Percentiles rank a stretch among this genome's conserved stretches.
phyloP scores from a whole-genome alignment of 1,284 basidiomycete species.

The Fistulina hepatica region DNA sequence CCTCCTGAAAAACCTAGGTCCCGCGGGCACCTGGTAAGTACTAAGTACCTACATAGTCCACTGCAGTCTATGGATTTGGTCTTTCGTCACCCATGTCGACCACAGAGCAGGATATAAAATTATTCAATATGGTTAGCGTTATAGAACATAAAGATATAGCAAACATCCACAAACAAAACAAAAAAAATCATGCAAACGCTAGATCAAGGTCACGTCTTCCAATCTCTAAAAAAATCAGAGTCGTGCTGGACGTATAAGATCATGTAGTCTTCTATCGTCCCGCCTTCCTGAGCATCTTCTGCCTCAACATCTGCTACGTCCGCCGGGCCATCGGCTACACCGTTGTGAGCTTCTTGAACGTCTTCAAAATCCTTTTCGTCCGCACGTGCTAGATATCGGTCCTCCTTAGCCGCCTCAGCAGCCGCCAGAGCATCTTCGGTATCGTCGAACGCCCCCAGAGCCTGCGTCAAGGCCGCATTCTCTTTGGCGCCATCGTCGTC shows the following conservation, averaged over 20 bases:
- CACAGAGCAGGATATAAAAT: too few species aligned
- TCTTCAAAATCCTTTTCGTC: conserved; percentile 69
- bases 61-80: too few species aligned
- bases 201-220: conserved; percentile 41
- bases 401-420: conserved; percentile 68
- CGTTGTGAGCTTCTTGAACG: conserved; percentile 30
- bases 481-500: conserved; percentile 24
- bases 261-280: conserved; percentile 83
- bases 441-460: conserved; percentile 82
- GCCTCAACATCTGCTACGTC: conserved; percentile 26
- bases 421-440: conserved; percentile 79
- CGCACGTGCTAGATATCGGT: conserved; percentile 54
- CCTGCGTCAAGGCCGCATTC: conserved; percentile 28
- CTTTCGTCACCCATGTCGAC: too few species aligned
- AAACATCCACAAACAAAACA: conserved; percentile 4
- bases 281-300: conserved; percentile 38
- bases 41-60: too few species aligned
- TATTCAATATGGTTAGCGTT: too few species aligned
- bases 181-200: conserved; percentile 1
- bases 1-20: too few species aligned
- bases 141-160: background rate
- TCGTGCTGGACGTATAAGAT: conserved; percentile 64
- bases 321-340: conserved; percentile 16
- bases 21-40: too few species aligned
- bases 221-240: conserved; percentile 69